phyloP scores from a whole-genome alignment of 176 grass and related monocot species.

The Carex scoparia region DNA sequence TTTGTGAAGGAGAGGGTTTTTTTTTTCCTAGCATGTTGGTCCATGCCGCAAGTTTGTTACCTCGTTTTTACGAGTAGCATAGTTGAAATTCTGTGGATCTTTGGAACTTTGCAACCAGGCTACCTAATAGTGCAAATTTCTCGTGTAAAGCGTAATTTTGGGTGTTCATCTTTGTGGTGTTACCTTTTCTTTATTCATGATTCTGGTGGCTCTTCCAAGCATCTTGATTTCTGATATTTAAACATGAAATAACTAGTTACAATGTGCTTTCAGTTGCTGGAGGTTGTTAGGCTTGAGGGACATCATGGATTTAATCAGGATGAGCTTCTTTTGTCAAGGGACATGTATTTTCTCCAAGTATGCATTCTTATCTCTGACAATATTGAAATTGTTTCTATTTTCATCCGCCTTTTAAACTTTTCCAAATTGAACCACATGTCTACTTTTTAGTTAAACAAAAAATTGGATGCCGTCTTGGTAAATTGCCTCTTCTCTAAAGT shows the following conservation, averaged over 20 bases:
- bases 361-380: not conserved
- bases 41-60: not conserved
- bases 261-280: conserved; percentile 52
- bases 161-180: not conserved
- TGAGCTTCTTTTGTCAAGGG: conserved; percentile 82
- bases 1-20: not conserved
- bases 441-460: not conserved
- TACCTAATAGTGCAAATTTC: not conserved
- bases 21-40: conserved; percentile 14
- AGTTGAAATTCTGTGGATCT: not conserved
- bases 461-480: not conserved
- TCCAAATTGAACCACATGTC: not conserved
- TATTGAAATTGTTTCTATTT: not conserved
- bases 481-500: not conserved
- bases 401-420: not conserved
- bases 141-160: not conserved
- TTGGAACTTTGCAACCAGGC: not conserved
- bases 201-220: not conserved
- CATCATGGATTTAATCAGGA: conserved; percentile 90
- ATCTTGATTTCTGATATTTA: not conserved
- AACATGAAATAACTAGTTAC: not conserved
- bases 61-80: not conserved
- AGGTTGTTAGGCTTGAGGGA: conserved; percentile 88
- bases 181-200: not conserved
- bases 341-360: conserved; percentile 95